Evolutionary conservation across 345 rosid species (phyloP), one percentile per base, ranked within the genome.

Genomic region (Pistacia atlantica): DNA sequence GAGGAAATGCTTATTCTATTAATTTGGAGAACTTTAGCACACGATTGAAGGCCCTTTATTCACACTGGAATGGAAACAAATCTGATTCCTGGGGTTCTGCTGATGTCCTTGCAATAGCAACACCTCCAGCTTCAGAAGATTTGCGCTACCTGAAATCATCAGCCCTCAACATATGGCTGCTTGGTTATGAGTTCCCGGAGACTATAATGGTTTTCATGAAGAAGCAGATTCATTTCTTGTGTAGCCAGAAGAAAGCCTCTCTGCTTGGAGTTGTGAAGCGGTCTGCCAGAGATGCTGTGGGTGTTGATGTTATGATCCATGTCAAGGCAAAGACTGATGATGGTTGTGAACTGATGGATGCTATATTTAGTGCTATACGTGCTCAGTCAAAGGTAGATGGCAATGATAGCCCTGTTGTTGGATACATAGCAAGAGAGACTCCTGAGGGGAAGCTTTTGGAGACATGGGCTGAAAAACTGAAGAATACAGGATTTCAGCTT

Each of bases 101-200:
- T 10, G 90, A 84, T 69, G 97, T 81, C 55, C 82, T 95, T 65
- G 83, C 93, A 0, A 75, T 95, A 75, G 93, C 98, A 73, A 90
- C 99, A 1, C 96, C 98, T 55, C 96, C 94, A 12, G 84, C 90
- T 72, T 91, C 97, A 3, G 96, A 93, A 51, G 98, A 95, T 76
- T 75, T 95, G 73, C 91, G 97, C 2, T 95, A 93, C 71, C 80
- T 93, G 67, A 93, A 95, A 70, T 95, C 99, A 0, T 95, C 98
- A 0, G 98, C 99, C 11, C 65, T 95, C 76, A 93, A 90, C 74
- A 84, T 93, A 54, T 95, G 99, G 98, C 87, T 95, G 81, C 80
- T 95, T 38, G 98, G 98, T 42, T 95, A 91, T 57, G 99, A 93
- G 88, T 95, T 95, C 75, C 99, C 98, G 0, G 98, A 93, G 87